Conservation (phyloP, 208 protist species). For the Leishmania mexicana region DNA sequence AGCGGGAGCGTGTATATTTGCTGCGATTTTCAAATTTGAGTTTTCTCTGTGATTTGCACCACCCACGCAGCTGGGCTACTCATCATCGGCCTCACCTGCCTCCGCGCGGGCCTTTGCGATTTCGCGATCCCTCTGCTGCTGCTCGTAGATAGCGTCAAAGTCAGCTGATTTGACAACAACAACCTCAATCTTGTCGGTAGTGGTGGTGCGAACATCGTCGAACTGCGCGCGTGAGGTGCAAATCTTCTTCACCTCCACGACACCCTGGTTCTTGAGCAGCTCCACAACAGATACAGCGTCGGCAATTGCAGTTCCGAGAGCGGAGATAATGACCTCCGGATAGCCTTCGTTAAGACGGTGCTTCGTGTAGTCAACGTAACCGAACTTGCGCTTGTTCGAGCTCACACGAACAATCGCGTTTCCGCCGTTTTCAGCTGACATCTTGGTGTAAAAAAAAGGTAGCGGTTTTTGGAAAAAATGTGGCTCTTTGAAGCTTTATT, state of each 20-base stretch:
- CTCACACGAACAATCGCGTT: slow-evolving; percentile 76
- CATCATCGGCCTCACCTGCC: slow-evolving; percentile 23
- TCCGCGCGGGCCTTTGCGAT: slow-evolving; percentile 29
- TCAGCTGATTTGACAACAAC: slow-evolving; percentile 72
- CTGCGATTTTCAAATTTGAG: not conserved
- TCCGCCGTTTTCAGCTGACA: slow-evolving; percentile 41
- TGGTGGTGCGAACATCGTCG: slow-evolving; percentile 56
- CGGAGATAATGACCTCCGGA: slow-evolving; percentile 73
- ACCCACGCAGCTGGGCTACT: not conserved
- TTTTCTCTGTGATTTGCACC: not conserved
- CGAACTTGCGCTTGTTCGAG: slow-evolving; percentile 77
- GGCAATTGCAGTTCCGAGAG: slow-evolving; percentile 80
- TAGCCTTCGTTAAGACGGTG: slow-evolving; percentile 80
- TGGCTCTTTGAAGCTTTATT: not conserved
- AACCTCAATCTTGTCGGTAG: slow-evolving; percentile 86
- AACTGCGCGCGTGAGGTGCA: slow-evolving; percentile 76
- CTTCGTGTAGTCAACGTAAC: slow-evolving; percentile 85
- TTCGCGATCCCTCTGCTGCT: slow-evolving; percentile 75
- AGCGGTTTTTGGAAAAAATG: slow-evolving; percentile 5
- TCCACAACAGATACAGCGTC: slow-evolving; percentile 89
- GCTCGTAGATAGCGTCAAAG: slow-evolving; percentile 79
- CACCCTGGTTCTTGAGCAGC: slow-evolving; percentile 86
- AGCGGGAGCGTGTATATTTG: not conserved
- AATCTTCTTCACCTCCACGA: slow-evolving; percentile 85
- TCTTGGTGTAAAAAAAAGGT: slow-evolving; percentile 13